Evolutionary conservation across 768 basidiomycete genomes (phyloP).

Genomic region (Cubamyces sp.): DNA sequence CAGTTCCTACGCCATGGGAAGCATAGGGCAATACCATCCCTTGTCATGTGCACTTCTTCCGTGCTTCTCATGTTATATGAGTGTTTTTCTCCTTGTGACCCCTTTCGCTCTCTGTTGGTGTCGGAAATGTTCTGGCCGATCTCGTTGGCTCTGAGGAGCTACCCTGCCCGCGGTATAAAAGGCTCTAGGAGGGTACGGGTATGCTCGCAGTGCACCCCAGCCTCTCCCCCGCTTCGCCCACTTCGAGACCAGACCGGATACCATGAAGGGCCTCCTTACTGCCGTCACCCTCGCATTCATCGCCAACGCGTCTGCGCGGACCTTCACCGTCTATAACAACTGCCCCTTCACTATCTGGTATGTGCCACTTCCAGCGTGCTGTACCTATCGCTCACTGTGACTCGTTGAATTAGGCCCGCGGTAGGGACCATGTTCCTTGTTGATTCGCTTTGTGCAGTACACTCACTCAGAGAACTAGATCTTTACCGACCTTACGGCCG

Average conservation of each 20-base stretch:
- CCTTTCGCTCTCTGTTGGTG: too few relatives aligned
- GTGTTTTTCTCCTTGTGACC: background rate
- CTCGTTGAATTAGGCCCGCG: constrained; percentile 35
- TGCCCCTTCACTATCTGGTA: constrained; percentile 49
- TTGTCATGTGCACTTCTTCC: background rate
- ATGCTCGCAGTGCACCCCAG: constrained; percentile 3
- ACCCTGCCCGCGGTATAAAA: background rate
- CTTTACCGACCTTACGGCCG: constrained; percentile 40
- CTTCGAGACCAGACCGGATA: constrained; percentile 1
- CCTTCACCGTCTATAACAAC: constrained; percentile 45
- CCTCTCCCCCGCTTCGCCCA: background rate
- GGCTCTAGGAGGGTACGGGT: background rate
- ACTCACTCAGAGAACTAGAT: constrained; percentile 16
- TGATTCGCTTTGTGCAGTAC: background rate
- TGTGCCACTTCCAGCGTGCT: background rate
- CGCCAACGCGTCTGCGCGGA: constrained; percentile 21
- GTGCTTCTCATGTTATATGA: background rate
- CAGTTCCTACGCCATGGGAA: constrained; percentile 2
- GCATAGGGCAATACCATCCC: constrained; percentile 1
- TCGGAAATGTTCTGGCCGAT: background rate
- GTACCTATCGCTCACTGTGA: background rate
- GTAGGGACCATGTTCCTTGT: constrained; percentile 22
- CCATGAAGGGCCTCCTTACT: constrained; percentile 20
- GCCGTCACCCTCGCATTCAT: constrained; percentile 17
- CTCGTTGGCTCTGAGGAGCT: background rate